Conservation (phyloP, 2,329 filamentous ascomycete genomes). For the Xylaria sp. region DNA sequence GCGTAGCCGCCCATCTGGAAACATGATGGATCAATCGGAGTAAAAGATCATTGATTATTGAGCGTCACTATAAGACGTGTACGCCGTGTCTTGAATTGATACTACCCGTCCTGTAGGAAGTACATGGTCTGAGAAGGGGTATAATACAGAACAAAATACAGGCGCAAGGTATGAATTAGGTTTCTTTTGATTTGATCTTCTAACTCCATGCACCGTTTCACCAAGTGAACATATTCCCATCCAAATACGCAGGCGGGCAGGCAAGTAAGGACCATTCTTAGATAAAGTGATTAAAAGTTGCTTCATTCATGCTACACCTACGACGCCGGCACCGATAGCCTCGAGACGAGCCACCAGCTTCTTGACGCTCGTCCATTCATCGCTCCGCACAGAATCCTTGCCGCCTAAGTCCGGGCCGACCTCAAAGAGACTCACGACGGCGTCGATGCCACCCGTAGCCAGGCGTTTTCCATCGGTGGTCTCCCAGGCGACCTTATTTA, state of each 20-base stretch:
- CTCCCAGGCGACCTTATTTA: constrained; percentile 97
- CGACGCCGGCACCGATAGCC: constrained; percentile 64
- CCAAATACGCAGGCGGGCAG: constrained; percentile 12
- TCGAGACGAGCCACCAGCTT: constrained; percentile 84
- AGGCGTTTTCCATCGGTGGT: constrained; percentile 85
- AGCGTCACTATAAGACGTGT: constrained; percentile 3
- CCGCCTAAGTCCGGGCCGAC: constrained; percentile 85
- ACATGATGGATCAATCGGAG: constrained; percentile 5
- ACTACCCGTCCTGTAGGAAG: not conserved
- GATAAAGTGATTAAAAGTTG: not conserved
- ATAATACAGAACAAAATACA: constrained; percentile 36
- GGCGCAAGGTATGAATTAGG: constrained; percentile 18
- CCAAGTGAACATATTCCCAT: not conserved
- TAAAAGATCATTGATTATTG: constrained; percentile 3
- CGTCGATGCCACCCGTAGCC: constrained; percentile 92
- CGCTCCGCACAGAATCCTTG: constrained; percentile 82
- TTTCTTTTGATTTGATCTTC: not conserved
- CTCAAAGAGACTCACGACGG: constrained; percentile 91
- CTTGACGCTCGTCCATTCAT: constrained; percentile 95
- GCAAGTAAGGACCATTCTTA: constrained; percentile 34
- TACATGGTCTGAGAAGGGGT: constrained; percentile 20
- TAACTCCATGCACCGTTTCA: constrained; percentile 32
- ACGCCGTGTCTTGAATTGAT: constrained; percentile 16
- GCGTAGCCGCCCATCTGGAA: not conserved
- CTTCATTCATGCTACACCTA: constrained; percentile 46